phyloP scores from a whole-genome alignment of 345 rosid species.

The Camelina neglecta region DNA sequence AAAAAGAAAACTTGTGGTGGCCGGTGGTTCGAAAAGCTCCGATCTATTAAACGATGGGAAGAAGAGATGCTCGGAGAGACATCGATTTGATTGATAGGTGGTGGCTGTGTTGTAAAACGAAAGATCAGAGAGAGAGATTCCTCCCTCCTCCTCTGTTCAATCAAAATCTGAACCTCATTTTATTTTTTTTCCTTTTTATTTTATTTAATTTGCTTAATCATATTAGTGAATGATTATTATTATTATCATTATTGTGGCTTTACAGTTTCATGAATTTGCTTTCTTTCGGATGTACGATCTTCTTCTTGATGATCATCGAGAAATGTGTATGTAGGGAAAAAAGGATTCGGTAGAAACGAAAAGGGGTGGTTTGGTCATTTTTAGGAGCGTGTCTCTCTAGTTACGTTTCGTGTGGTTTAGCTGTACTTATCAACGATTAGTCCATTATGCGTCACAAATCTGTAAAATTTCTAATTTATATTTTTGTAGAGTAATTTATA shows the following conservation, averaged over 20 bases:
- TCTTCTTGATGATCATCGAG: slow-evolving; percentile 14
- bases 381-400: slow-evolving; percentile 13
- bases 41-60: slow-evolving; percentile 28
- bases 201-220: neutral
- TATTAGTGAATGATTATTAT: slow-evolving; percentile 37
- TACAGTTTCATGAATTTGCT: slow-evolving; percentile 38
- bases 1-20: slow-evolving; percentile 15
- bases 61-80: slow-evolving; percentile 35
- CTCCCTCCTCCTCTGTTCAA: slow-evolving; percentile 16
- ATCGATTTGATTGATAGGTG: slow-evolving; percentile 34
- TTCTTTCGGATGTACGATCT: slow-evolving; percentile 7
- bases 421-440: slow-evolving; percentile 25
- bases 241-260: slow-evolving; percentile 18
- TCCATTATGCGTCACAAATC: slow-evolving; percentile 29
- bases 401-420: slow-evolving; percentile 39
- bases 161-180: slow-evolving; percentile 28
- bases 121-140: slow-evolving; percentile 23
- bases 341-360: slow-evolving; percentile 15
- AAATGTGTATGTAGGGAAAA: slow-evolving; percentile 13
- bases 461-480: too few relatives aligned
- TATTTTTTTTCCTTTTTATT: neutral
- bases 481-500: too few relatives aligned
- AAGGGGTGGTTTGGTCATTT: slow-evolving; percentile 38
- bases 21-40: slow-evolving; percentile 39
- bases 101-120: slow-evolving; percentile 30